These are phyloP conservation scores for Filobasidium floriforme DNA, from an alignment of 768 basidiomycete genomes.

Conservation along the genomic window DNA sequence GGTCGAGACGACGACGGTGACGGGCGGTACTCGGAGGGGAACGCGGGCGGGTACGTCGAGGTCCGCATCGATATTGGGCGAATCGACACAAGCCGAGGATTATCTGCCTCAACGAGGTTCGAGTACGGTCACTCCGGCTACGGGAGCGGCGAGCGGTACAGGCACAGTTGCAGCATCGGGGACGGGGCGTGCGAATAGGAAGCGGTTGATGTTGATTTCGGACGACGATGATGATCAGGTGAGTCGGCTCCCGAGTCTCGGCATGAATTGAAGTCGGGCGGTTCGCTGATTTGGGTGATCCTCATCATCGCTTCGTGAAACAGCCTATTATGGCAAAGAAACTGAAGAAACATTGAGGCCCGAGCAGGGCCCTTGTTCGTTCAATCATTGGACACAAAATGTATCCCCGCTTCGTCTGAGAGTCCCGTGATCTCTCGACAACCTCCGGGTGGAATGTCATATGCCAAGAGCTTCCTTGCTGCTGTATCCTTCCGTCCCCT, in stretches of 20 bases:
- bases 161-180: background rate
- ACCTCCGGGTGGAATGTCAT: too few species aligned
- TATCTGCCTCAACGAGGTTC: constrained; percentile 2
- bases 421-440: too few species aligned
- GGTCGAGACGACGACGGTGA: background rate
- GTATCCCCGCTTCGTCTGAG: too few species aligned
- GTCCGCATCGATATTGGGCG: background rate
- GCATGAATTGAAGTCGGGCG: background rate
- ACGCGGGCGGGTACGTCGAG: background rate
- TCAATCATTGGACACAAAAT: too few species aligned
- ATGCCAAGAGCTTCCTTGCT: too few species aligned
- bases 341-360: constrained; percentile 2
- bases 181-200: constrained; percentile 1
- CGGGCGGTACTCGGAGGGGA: constrained; percentile 7
- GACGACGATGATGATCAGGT: constrained; percentile 2
- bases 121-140: background rate
- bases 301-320: background rate
- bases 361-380: too few species aligned
- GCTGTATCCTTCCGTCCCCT: too few species aligned
- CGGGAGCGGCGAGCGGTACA: background rate
- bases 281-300: background rate
- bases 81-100: constrained; percentile 17
- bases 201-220: constrained; percentile 1
- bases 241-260: background rate
- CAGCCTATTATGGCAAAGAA: background rate